Conservation (phyloP, 768 basidiomycete species). For the Suillus sp. region DNA sequence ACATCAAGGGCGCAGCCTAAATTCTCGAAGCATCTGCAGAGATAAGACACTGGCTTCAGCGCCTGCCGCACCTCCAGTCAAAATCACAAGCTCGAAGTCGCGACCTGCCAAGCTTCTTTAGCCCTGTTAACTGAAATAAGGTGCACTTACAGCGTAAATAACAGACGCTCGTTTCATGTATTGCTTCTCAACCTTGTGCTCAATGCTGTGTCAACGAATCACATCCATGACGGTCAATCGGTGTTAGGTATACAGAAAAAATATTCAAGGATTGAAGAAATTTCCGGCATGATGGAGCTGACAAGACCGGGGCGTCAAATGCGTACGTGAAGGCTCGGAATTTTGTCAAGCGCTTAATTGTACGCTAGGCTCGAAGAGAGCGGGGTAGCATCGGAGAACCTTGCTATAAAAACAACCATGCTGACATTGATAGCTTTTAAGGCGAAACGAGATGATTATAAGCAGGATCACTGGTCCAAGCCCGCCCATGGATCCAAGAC, state of each 20-base stretch:
- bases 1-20: background rate
- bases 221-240: background rate
- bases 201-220: background rate
- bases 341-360: background rate
- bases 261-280: background rate
- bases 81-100: background rate
- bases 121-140: background rate
- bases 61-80: background rate
- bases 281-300: background rate
- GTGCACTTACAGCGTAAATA: background rate
- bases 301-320: background rate
- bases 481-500: no score
- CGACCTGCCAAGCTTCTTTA: background rate
- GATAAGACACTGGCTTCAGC: background rate
- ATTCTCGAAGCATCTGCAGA: background rate
- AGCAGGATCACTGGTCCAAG: background rate
- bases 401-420: no score
- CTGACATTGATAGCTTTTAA: no score
- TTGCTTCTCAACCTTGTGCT: background rate
- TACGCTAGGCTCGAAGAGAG: background rate
- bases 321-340: background rate
- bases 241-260: background rate
- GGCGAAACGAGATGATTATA: background rate
- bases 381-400: no score
- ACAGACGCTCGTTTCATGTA: background rate